These are phyloP conservation scores for Orbilia javanica DNA, from an alignment of 2,329 filamentous ascomycete species.

Conservation along the genomic window DNA sequence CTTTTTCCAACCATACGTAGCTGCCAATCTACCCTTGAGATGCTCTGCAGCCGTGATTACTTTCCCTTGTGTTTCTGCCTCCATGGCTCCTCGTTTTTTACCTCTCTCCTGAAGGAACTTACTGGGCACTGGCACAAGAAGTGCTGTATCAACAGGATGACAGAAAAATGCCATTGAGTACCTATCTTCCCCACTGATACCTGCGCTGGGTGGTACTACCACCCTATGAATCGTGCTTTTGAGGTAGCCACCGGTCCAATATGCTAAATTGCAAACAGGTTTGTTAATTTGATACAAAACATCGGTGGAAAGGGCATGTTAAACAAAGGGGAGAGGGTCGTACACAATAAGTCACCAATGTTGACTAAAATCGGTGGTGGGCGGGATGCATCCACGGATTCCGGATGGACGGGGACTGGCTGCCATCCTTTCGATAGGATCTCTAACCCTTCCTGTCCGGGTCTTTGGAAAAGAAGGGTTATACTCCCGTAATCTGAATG, in stretches of 20 bases:
- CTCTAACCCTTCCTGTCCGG: slow-evolving; percentile 87
- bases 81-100: slow-evolving; percentile 62
- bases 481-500: slow-evolving; percentile 69
- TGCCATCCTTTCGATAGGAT: slow-evolving; percentile 74
- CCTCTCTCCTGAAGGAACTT: slow-evolving; percentile 68
- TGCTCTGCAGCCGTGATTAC: slow-evolving; percentile 76
- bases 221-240: slow-evolving; percentile 91
- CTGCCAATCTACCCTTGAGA: slow-evolving; percentile 72
- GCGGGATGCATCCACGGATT: slow-evolving; percentile 71
- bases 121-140: slow-evolving; percentile 73
- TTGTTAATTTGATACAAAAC: not conserved
- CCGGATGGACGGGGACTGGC: slow-evolving; percentile 76
- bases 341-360: slow-evolving; percentile 77
- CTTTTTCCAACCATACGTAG: slow-evolving; percentile 68
- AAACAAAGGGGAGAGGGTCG: slow-evolving; percentile 19
- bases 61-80: slow-evolving; percentile 67
- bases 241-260: slow-evolving; percentile 91
- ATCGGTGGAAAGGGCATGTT: not conserved
- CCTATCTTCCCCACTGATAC: slow-evolving; percentile 67
- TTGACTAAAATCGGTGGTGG: slow-evolving; percentile 79
- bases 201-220: slow-evolving; percentile 73
- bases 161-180: slow-evolving; percentile 79
- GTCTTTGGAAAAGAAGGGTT: slow-evolving; percentile 83
- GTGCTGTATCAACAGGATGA: slow-evolving; percentile 71
- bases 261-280: slow-evolving; percentile 65